Base-by-base conservation (phyloP, 83 land plant genomes). In the Picea mariana region DNA sequence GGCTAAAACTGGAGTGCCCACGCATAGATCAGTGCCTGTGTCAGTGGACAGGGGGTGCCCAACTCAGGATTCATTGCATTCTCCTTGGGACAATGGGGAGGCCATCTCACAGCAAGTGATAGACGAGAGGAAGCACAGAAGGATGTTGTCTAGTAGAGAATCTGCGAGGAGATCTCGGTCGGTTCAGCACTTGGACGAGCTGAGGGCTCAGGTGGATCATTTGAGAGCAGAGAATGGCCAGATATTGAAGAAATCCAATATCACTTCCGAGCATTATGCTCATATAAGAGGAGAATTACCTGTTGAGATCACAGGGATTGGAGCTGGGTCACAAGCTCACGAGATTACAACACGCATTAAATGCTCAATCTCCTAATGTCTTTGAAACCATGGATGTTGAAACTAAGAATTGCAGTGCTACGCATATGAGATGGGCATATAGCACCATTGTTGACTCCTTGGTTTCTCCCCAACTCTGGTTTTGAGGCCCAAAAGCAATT, bases 141-240 rank as follows among this genome's bases (percentile, higher is more conserved):
- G 89, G 77, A 87, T 87, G 90, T 64, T 87, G 65, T 86, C 88
- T 2, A 87, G 83, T 40, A 76, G 88, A 42, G 88, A 87, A 61
- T 87, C 88, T 17, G 85, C 81, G 13, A 85, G 83, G 3, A 62
- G 88, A 44, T 83, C 88, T 49, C 6, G 85, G 13, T 47, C 4
- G 86, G 12, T 27, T 82, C 80, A 65, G 68, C 88, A 81, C 67
- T 80, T 87, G 27, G 85, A 83, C 49, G 79, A 87, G 83, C 83
- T 87, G 0, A 83, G 84, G 88, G 84, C 88, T n/a, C 85, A 83
- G 78, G 85, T 87, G 18, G 77, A 79, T 12, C 77, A 82, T 80
- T 76, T 87, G 26, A 63, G 83, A 31, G 79, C 66, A 40, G 83
- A 87, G 59, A 87, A 87, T 40, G 85, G 81, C 1, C 83, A 83